Evolutionary conservation across 768 basidiomycete genomes (phyloP).

Genomic region (Austroboletus eburneus): DNA sequence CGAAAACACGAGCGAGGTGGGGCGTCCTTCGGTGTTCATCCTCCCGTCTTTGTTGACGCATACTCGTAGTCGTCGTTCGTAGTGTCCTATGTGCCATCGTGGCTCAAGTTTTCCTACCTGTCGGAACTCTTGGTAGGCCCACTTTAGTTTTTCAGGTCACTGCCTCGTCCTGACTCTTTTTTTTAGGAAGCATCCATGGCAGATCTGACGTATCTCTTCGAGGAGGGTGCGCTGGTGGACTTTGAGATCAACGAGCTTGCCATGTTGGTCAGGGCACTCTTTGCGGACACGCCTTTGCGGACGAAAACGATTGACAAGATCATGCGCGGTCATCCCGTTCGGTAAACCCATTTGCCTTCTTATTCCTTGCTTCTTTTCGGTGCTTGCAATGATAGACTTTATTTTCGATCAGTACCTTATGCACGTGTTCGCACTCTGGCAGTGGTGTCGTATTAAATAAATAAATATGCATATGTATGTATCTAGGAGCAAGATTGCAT

Average conservation of each 20-base stretch:
- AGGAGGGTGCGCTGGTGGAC: conserved; percentile 86
- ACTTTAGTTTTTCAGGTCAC: neutral
- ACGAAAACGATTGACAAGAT: conserved; percentile 78
- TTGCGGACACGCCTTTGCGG: conserved; percentile 81
- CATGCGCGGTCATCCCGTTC: conserved; percentile 52
- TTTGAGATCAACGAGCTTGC: conserved; percentile 83
- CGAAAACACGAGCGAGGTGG: conserved; percentile 57
- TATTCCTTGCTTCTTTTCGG: neutral
- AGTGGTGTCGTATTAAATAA: conserved; percentile 1
- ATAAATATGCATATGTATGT: conserved; percentile 14
- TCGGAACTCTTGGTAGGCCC: conserved; percentile 80
- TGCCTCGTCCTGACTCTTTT: neutral
- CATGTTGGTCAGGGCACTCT: conserved; percentile 77
- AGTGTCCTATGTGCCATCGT: conserved; percentile 82
- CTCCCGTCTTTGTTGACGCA: neutral
- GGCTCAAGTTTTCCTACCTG: conserved; percentile 94
- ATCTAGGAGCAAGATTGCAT: neutral
- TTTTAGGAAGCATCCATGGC: conserved; percentile 84
- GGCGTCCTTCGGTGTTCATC: conserved; percentile 10
- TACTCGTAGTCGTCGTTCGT: conserved; percentile 63
- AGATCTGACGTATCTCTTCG: conserved; percentile 89
- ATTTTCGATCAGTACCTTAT: conserved; percentile 7
- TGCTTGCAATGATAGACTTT: neutral
- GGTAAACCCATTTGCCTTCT: conserved; percentile 5
- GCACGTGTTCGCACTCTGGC: neutral